Evolutionary conservation across 208 protist species (phyloP).

Genomic region (Wallacemonas sp.): DNA sequence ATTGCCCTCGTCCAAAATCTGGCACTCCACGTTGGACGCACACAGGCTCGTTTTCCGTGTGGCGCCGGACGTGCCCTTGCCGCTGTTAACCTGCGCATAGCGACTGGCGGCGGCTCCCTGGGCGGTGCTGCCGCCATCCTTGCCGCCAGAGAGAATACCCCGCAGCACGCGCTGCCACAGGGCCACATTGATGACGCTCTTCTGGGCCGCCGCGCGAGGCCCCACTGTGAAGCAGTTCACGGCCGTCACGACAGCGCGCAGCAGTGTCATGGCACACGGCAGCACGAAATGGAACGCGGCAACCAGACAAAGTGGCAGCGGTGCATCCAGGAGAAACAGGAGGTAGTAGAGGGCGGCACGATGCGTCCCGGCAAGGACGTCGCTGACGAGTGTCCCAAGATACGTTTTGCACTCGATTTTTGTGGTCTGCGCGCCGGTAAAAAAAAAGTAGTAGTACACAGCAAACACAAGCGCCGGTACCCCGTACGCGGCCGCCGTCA

Average conservation of each 20-base stretch:
- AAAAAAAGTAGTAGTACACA: conserved; percentile 4
- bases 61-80: conserved; percentile 12
- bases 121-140: not conserved
- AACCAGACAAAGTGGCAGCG: not conserved
- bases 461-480: not conserved
- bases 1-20: conserved; percentile 36
- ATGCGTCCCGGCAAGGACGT: not conserved
- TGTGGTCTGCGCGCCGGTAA: conserved; percentile 1
- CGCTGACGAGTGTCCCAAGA: not conserved
- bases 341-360: not conserved
- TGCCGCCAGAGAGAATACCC: not conserved
- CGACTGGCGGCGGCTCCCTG: not conserved
- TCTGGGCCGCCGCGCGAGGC: not conserved
- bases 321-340: not conserved
- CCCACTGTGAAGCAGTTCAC: not conserved
- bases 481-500: not conserved
- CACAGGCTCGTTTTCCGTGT: conserved; percentile 10
- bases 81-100: not conserved
- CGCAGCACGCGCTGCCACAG: conserved; percentile 9
- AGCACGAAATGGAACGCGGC: not conserved
- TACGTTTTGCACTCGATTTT: not conserved
- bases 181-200: not conserved
- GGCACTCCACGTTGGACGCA: conserved; percentile 14
- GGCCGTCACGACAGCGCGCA: not conserved
- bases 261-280: not conserved